Evolutionary conservation across 192 early-diverging fungal species (phyloP), one percentile per base, ranked within the genome.

Genomic region (Coemansia pectinata): DNA sequence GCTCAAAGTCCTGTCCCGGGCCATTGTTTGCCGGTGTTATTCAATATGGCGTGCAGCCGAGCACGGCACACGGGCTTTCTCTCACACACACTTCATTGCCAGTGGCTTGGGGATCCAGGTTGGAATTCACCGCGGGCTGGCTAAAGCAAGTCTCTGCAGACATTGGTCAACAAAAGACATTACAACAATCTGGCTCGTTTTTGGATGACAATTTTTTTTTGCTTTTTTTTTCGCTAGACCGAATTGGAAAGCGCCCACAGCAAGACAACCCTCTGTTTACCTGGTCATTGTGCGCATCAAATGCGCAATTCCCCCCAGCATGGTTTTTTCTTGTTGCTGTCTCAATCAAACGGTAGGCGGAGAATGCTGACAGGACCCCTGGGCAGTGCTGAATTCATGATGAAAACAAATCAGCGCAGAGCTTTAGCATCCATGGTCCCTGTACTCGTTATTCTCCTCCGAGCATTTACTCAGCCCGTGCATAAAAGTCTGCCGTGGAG

Each of bases 301-400:
- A 58, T 58, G 55, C 55, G 31, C 55, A 58, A 34, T 33, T 33
- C 25, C 27, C 27, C 55, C 55, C 55, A 33, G 52, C 10, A 27
- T 29, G 52, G 2, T 50, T 7, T 19, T 50, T 50, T 50, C 15
- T 55, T 58, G 31, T 33, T 34, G 27, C 55, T 58, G 31, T 34
- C 52, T 55, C 52, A 55, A 31, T 55, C 52, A 53, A 53, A 53
- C 50, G 25, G 25, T 3, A 29, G 53, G 53, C 15, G 12, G 53
- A 31, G 55, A 58, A 58, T 58, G 55, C 55, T 31, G 55, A 17
- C 47, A 58, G 55, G 55, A 58, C 55, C 55, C 55, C 55, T 58
- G 14, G 55, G 29, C 27, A 50, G 19, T 8, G 11, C 14, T 42
- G 41, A 42, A 42, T 42, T 15, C 41, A 42, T 42, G 14, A 8